Evolutionary conservation across 768 basidiomycete species (phyloP).

Genomic region (Russula sp.): DNA sequence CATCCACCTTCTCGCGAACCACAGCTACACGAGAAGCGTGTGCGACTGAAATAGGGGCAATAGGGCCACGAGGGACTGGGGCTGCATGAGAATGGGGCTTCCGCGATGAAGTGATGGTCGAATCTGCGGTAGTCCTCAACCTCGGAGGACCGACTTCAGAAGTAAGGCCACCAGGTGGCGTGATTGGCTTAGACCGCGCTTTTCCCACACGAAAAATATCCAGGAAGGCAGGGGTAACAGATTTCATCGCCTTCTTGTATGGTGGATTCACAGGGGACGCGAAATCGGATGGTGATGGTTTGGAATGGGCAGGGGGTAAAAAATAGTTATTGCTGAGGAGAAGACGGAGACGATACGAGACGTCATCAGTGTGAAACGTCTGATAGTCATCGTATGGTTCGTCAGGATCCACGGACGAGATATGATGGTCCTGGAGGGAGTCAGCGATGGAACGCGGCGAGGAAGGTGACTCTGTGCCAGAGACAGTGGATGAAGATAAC

Average conservation of each 20-base stretch:
- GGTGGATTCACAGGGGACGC: constrained; percentile 33
- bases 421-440: constrained; percentile 37
- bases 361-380: constrained; percentile 56
- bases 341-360: constrained; percentile 75
- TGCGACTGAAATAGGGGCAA: constrained; percentile 8
- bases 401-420: constrained; percentile 26
- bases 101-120: constrained; percentile 16
- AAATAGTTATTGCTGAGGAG: constrained; percentile 86
- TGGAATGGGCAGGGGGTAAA: constrained; percentile 80
- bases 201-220: constrained; percentile 66
- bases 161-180: constrained; percentile 32
- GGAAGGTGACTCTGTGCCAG: constrained; percentile 54
- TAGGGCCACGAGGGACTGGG: constrained; percentile 21
- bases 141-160: constrained; percentile 30
- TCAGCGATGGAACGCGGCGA: constrained; percentile 53
- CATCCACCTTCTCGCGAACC: constrained; percentile 73
- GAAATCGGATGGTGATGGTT: constrained; percentile 65
- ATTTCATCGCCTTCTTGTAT: constrained; percentile 41
- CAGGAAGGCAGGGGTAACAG: constrained; percentile 49
- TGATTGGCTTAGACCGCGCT: constrained; percentile 56
- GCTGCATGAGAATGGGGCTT: constrained; percentile 21
- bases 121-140: constrained; percentile 23
- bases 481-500: constrained; percentile 56
- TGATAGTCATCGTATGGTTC: constrained; percentile 23
- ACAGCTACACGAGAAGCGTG: constrained; percentile 53